phyloP scores from a whole-genome alignment of 768 basidiomycete genomes.

The Crepidotus variabilis region DNA sequence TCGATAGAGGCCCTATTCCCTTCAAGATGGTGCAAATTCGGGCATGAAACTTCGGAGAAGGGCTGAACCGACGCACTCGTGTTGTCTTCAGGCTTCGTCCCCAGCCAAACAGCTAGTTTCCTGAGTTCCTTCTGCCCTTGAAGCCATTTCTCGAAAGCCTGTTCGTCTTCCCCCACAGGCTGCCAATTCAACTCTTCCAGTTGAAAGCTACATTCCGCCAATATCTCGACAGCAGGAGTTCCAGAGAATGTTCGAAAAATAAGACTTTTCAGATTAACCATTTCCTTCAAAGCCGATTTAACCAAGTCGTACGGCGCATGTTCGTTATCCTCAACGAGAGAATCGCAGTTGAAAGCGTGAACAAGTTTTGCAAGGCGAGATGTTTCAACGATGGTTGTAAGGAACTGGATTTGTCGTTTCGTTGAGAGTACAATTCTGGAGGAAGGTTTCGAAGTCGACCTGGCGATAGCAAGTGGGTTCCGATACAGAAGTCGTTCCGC shows the following conservation, averaged over 20 bases:
- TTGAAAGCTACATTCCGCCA: conserved; percentile 3
- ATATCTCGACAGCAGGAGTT: conserved; percentile 3
- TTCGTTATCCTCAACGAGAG: conserved; percentile 9
- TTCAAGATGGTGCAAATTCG: conserved; percentile 2
- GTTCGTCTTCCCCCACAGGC: conserved; percentile 8
- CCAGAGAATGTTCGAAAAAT: conserved; percentile 9
- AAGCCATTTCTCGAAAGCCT: neutral
- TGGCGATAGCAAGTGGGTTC: neutral
- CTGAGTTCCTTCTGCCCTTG: conserved; percentile 2
- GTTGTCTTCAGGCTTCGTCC: neutral
- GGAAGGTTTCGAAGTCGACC: neutral
- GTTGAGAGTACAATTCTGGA: neutral
- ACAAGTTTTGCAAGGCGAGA: conserved; percentile 7
- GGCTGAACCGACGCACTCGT: conserved; percentile 1
- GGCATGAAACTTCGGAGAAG: conserved; percentile 3
- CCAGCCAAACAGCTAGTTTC: neutral
- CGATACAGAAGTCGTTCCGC: conserved; percentile 8
- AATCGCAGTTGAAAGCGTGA: conserved; percentile 3
- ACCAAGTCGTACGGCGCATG: conserved; percentile 8
- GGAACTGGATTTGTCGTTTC: conserved; percentile 7
- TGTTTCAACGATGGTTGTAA: conserved; percentile 5
- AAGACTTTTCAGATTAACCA: conserved; percentile 5
- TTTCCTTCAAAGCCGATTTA: conserved; percentile 1
- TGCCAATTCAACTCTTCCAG: conserved; percentile 9
- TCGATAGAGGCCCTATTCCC: conserved; percentile 11